A percentile compares a stretch with the other conserved stretches of the same genome.
Conservation (phyloP, 164 flowering plant genomes). For the Litsea cubeba region DNA sequence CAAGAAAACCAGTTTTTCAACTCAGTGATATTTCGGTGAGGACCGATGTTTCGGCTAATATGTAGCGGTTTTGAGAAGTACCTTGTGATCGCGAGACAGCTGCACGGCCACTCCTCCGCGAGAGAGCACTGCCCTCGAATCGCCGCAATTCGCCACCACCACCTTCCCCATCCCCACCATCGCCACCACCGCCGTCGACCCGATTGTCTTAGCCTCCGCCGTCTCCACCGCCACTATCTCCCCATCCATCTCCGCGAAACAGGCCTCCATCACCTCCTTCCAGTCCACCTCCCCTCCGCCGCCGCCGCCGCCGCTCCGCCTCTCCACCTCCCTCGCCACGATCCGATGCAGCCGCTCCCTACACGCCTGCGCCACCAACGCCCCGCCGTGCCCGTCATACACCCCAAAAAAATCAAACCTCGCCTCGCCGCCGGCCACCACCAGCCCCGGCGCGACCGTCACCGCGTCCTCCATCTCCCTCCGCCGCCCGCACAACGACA, state of each 20-base stretch:
- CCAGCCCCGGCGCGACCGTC: conserved; percentile 37
- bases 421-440: not conserved
- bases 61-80: conserved; percentile 13
- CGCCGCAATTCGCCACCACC: conserved; percentile 84
- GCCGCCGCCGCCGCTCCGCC: not conserved
- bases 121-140: conserved; percentile 68
- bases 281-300: conserved; percentile 24
- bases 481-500: conserved; percentile 63
- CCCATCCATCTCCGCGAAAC: conserved; percentile 61
- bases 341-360: conserved; percentile 46
- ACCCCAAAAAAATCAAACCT: conserved; percentile 61
- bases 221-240: conserved; percentile 27
- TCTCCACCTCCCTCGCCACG: conserved; percentile 31
- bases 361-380: conserved; percentile 57
- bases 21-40: too few relatives aligned
- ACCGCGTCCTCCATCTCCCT: conserved; percentile 87
- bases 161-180: conserved; percentile 48
- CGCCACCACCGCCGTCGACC: conserved; percentile 81
- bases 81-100: conserved; percentile 80
- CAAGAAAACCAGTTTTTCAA: too few relatives aligned
- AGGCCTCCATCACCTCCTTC: conserved; percentile 47
- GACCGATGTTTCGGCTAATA: not conserved
- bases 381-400: conserved; percentile 88
- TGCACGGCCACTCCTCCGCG: conserved; percentile 53
- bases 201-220: conserved; percentile 29